Percentiles rank a stretch among this genome's conserved stretches.
These are phyloP conservation scores for Sclerotinia nivalis DNA, from an alignment of 2,329 filamentous ascomycete genomes.

Conservation along the genomic window DNA sequence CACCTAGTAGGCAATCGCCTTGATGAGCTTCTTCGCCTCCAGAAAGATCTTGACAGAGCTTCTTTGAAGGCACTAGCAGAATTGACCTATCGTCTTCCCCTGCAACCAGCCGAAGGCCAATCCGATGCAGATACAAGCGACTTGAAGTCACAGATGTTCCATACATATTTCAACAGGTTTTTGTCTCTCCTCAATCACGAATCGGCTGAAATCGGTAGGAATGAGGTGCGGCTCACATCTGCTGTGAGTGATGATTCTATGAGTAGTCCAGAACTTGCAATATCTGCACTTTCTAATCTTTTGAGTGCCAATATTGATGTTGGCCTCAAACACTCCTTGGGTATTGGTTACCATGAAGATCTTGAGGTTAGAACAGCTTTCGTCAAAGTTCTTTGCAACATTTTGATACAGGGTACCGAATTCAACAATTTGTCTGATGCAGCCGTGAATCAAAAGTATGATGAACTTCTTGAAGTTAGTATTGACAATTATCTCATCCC, in stretches of 20 bases:
- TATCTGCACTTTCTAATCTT: conserved; percentile 67
- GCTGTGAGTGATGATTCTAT: conserved; percentile 54
- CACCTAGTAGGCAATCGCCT: conserved; percentile 47
- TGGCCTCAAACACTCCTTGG: conserved; percentile 67
- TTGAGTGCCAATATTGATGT: conserved; percentile 72
- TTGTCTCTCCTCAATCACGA: conserved; percentile 65
- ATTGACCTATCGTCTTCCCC: conserved; percentile 64
- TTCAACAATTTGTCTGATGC: conserved; percentile 68
- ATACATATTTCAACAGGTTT: conserved; percentile 70
- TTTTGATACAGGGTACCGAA: conserved; percentile 69
- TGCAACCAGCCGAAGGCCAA: conserved; percentile 65
- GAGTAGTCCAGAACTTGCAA: conserved; percentile 62
- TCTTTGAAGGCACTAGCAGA: conserved; percentile 66
- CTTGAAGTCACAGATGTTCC: conserved; percentile 70
- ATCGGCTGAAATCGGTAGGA: conserved; percentile 47
- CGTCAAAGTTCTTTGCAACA: conserved; percentile 69
- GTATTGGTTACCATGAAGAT: conserved; percentile 70
- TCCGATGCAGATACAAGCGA: conserved; percentile 67
- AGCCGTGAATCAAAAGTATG: conserved; percentile 68
- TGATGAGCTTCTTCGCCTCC: conserved; percentile 59
- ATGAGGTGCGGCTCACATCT: conserved; percentile 46
- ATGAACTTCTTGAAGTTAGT: conserved; percentile 60
- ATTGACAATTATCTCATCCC: conserved; percentile 21
- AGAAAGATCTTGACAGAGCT: conserved; percentile 65
- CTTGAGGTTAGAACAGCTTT: conserved; percentile 69